Evolutionary conservation across 257 asterid genomes (phyloP).

Genomic region (Fraxinus quadrangulata): DNA sequence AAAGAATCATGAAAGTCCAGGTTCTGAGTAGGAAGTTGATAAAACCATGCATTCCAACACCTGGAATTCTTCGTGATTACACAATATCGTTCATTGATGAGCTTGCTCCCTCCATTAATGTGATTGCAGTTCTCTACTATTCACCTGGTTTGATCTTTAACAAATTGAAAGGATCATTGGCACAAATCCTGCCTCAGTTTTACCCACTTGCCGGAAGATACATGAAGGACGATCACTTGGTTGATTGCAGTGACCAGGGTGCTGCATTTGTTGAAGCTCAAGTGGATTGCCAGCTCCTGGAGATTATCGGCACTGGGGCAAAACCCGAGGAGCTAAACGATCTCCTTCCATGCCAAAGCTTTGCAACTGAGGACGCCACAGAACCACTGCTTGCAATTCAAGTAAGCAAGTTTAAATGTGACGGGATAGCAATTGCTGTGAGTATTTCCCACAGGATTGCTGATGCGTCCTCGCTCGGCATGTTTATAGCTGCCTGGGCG

Average conservation of each 20-base stretch:
- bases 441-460: background rate
- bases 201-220: slow-evolving; percentile 31
- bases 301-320: background rate
- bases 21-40: slow-evolving; percentile 24
- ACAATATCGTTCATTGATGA: background rate
- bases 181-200: slow-evolving; percentile 14
- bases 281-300: background rate
- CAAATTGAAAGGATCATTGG: background rate
- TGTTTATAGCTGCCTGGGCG: background rate
- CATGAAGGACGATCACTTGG: slow-evolving; percentile 2
- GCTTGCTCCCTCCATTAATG: background rate
- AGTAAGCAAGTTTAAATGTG: background rate
- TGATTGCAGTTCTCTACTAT: background rate
- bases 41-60: slow-evolving; percentile 20
- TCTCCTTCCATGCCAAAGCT: background rate
- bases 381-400: background rate
- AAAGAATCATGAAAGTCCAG: slow-evolving; percentile 10
- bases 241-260: background rate
- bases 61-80: background rate
- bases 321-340: background rate
- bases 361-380: background rate
- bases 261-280: background rate
- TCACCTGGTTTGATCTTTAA: background rate
- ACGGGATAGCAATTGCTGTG: background rate
- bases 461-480: background rate